Conservation (phyloP, 2,329 filamentous ascomycete species). For the Aspergillus japonicus region DNA sequence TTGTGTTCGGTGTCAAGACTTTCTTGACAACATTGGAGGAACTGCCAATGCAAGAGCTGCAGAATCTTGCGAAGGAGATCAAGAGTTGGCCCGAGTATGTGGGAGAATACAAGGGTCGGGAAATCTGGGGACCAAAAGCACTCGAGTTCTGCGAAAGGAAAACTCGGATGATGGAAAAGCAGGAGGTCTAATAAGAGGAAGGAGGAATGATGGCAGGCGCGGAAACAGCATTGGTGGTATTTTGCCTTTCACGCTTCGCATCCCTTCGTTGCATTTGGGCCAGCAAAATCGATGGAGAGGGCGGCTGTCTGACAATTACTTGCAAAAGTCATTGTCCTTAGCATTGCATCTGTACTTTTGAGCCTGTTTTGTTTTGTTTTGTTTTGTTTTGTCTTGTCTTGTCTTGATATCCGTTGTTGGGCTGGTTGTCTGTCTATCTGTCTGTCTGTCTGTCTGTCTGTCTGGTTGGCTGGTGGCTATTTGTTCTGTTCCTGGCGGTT, state of each 20-base stretch:
- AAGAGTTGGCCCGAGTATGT: conserved; percentile 48
- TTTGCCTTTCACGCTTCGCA: conserved; percentile 15
- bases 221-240: conserved; percentile 11
- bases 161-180: conserved; percentile 12
- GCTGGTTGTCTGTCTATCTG: neutral
- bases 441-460: neutral
- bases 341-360: conserved; percentile 10
- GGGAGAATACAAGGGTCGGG: conserved; percentile 46
- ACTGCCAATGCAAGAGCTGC: conserved; percentile 41
- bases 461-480: too few relatives aligned
- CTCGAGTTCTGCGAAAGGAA: conserved; percentile 37
- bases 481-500: neutral
- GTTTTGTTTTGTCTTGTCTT: neutral
- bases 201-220: conserved; percentile 14
- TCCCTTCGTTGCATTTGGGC: conserved; percentile 10
- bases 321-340: conserved; percentile 14
- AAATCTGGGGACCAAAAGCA: conserved; percentile 44
- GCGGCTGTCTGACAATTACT: conserved; percentile 26
- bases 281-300: conserved; percentile 19
- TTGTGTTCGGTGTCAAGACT: conserved; percentile 54
- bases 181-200: conserved; percentile 15
- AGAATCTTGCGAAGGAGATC: conserved; percentile 45
- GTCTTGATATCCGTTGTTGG: neutral
- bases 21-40: conserved; percentile 44
- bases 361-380: conserved; percentile 6